Conservation (phyloP, 164 flowering plant genomes). For the Macadamia integrifolia region DNA sequence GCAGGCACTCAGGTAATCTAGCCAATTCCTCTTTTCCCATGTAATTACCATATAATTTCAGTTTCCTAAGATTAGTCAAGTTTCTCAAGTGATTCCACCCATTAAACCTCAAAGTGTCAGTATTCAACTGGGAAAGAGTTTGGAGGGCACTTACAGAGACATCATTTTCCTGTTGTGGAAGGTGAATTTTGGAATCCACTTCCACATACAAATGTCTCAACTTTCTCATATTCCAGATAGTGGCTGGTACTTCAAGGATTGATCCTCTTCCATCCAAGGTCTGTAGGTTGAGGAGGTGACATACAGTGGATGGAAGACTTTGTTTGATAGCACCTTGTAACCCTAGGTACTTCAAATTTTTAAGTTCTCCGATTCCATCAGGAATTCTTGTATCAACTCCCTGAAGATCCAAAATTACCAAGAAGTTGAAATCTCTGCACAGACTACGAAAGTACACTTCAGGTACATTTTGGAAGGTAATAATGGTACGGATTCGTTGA, state of each 20-base stretch:
- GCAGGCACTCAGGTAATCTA: neutral
- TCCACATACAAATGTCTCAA: conserved; percentile 22
- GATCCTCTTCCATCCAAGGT: conserved; percentile 32
- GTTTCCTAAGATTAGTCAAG: conserved; percentile 13
- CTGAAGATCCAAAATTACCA: conserved; percentile 28
- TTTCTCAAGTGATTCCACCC: conserved; percentile 1
- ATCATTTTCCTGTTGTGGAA: no score
- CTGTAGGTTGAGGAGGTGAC: conserved; percentile 19
- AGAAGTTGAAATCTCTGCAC: conserved; percentile 15
- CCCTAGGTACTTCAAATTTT: conserved; percentile 25
- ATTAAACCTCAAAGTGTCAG: neutral
- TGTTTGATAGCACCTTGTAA: conserved; percentile 24
- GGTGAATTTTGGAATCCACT: neutral
- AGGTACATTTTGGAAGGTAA: conserved; percentile 8
- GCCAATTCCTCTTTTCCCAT: neutral
- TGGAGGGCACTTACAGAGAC: conserved; percentile 9
- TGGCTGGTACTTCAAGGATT: conserved; percentile 13
- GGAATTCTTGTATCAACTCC: conserved; percentile 25
- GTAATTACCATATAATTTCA: conserved; percentile 14
- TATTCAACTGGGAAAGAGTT: conserved; percentile 16
- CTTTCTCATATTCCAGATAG: conserved; percentile 22
- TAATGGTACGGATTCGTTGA: neutral
- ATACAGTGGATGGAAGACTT: conserved; percentile 17
- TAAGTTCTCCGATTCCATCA: conserved; percentile 16
- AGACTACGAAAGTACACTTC: neutral